Base-by-base conservation (phyloP, 305 asterid species). In the Caryopteris hybrid region DNA sequence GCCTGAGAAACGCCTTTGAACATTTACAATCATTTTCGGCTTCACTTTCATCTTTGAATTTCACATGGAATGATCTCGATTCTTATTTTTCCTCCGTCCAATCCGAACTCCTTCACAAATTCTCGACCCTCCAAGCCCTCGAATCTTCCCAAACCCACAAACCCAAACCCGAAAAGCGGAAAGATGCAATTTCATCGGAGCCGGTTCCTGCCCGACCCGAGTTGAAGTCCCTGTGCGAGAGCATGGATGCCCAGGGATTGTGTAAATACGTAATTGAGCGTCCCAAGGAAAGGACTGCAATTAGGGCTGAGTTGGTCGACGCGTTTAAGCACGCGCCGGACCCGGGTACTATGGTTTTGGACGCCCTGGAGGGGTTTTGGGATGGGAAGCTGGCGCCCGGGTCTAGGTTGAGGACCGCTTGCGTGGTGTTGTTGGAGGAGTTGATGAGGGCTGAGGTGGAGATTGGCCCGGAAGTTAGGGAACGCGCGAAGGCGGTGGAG, bases 11-110 rank as follows among this genome's bases (percentile, higher is more conserved):
- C 23, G 83, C 86, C 1, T 79, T 81, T 51, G 78, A 78, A 48
- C 71, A 62, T 7, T 52, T 84, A 56, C 80, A 81, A 58, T 69
- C 81, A 64, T 79, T 53, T 6, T 74, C 86, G 18, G 45, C 74
- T 18, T 29, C 43, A 41, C 71, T 79, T 11, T 66, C 85, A 2
- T 73, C 83, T 0, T 73, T 80, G 42, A 2, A 77, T 71, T 52
- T 85, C 77, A 65, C 78, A 62, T 85, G 95, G 95, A 59, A 66
- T 38, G 86, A 83, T 51, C 46, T 88, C 48, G 91, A 88, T 8
- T 63, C 85, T 0, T 69, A 83, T 71, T 83, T 88, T 62, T 61
- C 84, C 33, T 55, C 83, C 58, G 20, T 76, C 25, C 83, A 83
- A 54, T 80, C 89, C 70, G 70, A 75, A 4, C 83, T 85, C 69